Base-by-base conservation (phyloP, 257 asterid species). In the Nicotiana undulata region DNA sequence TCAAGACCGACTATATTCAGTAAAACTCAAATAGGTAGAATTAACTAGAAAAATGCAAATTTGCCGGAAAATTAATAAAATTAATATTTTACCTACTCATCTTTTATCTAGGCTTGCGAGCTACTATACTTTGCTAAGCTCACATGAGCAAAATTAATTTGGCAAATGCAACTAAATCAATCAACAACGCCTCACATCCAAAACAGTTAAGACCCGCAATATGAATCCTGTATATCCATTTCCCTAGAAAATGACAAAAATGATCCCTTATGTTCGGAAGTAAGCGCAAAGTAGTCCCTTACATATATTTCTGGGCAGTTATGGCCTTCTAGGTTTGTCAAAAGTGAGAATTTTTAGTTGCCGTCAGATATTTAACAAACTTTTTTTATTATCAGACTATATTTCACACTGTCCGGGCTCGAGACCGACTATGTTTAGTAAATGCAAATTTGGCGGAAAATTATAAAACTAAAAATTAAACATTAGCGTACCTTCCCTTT, bases 401-500 rank as follows among this genome's bases (percentile, higher is more conserved):
- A 40, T n/a, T 56, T n/a, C 56, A 56, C 9, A 22, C 5, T 56
- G 63, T 10, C 6, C 18, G 8, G 8, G 1, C 66, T 10, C 6
- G 34, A 60, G 34, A 61, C 61, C 61, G 12, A 56, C 61, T 56
- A 18, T 56, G 24, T 20, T 56, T 56, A 37, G 29, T 3, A 0
- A 68, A 20, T 56, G 10, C 78, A 49, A 49, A 15, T 26, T 40
- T 70, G 49, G 34, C 24, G 49, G 51, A 63, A 68, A 40, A 40
- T 9, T 40, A 40, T 40, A 2, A 40, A 40, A 2, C 28, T 9
- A 11, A 40, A 61, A 44, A 44, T 6, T 5, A 70, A 70, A 44
- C 22, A 70, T 22, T 22, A 56, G 15, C 1, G 2, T 74, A 93
- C 99, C 95, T 90, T 55, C 3, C 85, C 89, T 59, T 86, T 87